phyloP scores from a whole-genome alignment of 2,329 filamentous ascomycete genomes.

The Colletotrichum liaoningense region DNA sequence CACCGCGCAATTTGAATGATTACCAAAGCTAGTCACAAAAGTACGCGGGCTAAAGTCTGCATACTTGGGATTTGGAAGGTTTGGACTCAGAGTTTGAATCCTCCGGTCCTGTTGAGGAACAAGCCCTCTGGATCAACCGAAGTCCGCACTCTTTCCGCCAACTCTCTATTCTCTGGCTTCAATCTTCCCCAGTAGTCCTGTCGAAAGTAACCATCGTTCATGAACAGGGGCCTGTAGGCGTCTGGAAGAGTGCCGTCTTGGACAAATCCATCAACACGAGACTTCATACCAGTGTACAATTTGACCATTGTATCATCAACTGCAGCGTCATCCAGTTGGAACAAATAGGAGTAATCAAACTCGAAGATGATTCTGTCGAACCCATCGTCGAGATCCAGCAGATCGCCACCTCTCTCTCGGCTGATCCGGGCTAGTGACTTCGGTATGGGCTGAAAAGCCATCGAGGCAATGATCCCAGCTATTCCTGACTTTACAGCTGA shows the following conservation, averaged over 20 bases:
- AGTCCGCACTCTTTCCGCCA: conserved; percentile 48
- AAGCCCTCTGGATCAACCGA: conserved; percentile 52
- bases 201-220: conserved; percentile 55
- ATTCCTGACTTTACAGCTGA: conserved; percentile 36
- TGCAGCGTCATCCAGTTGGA: conserved; percentile 41
- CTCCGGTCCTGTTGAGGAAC: conserved; percentile 52
- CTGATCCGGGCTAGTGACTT: conserved; percentile 47
- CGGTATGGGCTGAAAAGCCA: conserved; percentile 53
- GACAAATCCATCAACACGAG: conserved; percentile 45
- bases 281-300: conserved; percentile 47
- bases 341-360: conserved; percentile 54
- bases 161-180: conserved; percentile 45
- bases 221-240: conserved; percentile 54
- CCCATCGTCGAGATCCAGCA: conserved; percentile 52
- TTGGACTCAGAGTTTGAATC: conserved; percentile 47
- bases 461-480: conserved; percentile 41
- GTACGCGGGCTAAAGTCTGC: no score
- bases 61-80: no score
- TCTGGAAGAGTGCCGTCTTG: conserved; percentile 47
- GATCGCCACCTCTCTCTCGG: conserved; percentile 47
- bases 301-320: conserved; percentile 50
- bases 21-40: no score
- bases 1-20: no score
- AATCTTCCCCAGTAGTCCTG: conserved; percentile 57
- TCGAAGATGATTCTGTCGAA: conserved; percentile 55